These are phyloP conservation scores for Hypoxylon fuscum DNA, from an alignment of 495 filamentous ascomycete genomes.

Conservation along the genomic window DNA sequence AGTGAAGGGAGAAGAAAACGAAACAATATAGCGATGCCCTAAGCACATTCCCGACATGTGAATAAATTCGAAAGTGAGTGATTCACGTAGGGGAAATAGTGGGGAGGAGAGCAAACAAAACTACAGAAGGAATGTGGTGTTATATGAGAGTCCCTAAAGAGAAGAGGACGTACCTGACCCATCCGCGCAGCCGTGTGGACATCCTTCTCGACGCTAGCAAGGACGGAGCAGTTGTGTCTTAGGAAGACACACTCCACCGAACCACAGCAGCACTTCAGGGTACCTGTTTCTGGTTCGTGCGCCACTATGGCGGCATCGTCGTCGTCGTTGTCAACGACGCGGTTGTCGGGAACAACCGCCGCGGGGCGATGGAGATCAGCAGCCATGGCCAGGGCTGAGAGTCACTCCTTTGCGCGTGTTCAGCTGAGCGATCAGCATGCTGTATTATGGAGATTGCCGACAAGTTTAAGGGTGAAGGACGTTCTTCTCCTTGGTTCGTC, in stretches of 20 bases:
- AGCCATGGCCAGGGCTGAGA: slow-evolving; percentile 39
- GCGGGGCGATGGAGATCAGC: slow-evolving; percentile 31
- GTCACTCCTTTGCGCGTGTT: slow-evolving; percentile 29
- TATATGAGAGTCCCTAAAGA: slow-evolving; percentile 12
- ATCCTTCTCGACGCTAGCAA: slow-evolving; percentile 85
- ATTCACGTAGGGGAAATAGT: not conserved
- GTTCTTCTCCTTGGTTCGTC: slow-evolving; percentile 14
- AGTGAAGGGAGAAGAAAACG: not conserved
- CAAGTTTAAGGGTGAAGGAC: slow-evolving; percentile 15
- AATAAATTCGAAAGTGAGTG: not conserved
- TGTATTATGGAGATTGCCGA: slow-evolving; percentile 25
- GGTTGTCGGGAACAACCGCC: too few species aligned
- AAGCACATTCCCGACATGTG: slow-evolving; percentile 20
- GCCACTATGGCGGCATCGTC: slow-evolving; percentile 19
- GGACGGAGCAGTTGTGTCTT: slow-evolving; percentile 77
- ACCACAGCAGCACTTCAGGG: slow-evolving; percentile 80
- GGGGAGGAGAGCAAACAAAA: slow-evolving; percentile 12
- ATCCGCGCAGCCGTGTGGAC: slow-evolving; percentile 83
- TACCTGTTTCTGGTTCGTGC: slow-evolving; percentile 31
- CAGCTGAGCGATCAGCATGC: slow-evolving; percentile 41
- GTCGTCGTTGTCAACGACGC: slow-evolving; percentile 30
- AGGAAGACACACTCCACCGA: slow-evolving; percentile 80
- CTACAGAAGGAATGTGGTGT: slow-evolving; percentile 28
- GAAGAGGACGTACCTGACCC: slow-evolving; percentile 76
- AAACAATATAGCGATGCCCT: slow-evolving; percentile 8